Percentiles rank a stretch among this genome's conserved stretches.
Evolutionary conservation across 805 yeast genomes (phyloP).

Genomic region (Kregervanrija delftensis): DNA sequence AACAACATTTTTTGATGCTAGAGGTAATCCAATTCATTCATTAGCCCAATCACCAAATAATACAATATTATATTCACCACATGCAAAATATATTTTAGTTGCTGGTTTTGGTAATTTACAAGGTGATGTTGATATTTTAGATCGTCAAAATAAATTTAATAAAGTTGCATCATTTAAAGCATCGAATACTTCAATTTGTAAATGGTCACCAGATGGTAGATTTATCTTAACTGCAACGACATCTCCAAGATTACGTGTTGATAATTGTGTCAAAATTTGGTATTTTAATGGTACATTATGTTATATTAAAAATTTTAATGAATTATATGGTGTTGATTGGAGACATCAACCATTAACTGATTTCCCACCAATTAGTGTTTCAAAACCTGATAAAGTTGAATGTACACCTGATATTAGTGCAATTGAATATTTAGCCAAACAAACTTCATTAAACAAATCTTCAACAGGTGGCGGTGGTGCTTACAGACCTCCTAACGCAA

Average conservation of each 20-base stretch:
- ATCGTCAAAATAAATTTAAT: constrained; percentile 77
- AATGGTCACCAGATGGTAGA: constrained; percentile 97
- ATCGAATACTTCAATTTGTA: constrained; percentile 90
- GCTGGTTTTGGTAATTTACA: constrained; percentile 98
- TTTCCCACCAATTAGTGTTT: constrained; percentile 48
- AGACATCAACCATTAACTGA: constrained; percentile 51
- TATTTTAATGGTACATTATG: constrained; percentile 80
- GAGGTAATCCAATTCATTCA: constrained; percentile 81
- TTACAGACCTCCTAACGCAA: constrained; percentile 94
- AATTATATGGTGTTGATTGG: constrained; percentile 80
- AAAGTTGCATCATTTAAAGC: constrained; percentile 83
- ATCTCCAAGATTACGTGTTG: constrained; percentile 93
- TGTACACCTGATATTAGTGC: constrained; percentile 75
- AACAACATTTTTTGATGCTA: constrained; percentile 88
- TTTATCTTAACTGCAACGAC: constrained; percentile 93
- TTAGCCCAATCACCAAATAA: constrained; percentile 85
- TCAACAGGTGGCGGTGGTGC: constrained; percentile 69
- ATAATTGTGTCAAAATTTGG: constrained; percentile 92
- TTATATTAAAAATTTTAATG: constrained; percentile 72
- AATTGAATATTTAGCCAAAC: constrained; percentile 43
- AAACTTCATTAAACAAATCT: constrained; percentile 19
- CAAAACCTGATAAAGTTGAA: constrained; percentile 31
- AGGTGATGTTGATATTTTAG: constrained; percentile 92
- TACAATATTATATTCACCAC: constrained; percentile 88
- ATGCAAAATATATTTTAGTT: constrained; percentile 81